phyloP scores from a whole-genome alignment of 148 eudicot genomes.

The Nepenthes gracilis region DNA sequence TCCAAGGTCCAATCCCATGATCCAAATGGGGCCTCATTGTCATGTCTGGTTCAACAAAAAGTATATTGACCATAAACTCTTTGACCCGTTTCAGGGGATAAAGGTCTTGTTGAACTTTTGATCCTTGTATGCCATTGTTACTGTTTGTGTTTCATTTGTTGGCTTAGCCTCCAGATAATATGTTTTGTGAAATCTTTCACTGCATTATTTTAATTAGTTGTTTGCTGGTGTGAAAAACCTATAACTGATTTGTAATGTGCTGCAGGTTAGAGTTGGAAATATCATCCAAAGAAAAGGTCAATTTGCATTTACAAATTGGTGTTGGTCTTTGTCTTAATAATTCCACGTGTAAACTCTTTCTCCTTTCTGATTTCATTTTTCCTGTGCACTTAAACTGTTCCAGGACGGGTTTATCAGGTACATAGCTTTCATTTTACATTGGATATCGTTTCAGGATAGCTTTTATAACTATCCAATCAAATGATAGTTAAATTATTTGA shows the following conservation, averaged over 20 bases:
- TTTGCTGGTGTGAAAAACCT: background rate
- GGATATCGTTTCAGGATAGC: background rate
- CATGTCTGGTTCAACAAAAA: no score
- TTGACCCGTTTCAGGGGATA: no score
- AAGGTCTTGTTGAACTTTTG: no score
- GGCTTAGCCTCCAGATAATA: background rate
- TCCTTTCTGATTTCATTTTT: background rate
- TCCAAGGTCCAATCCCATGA: no score
- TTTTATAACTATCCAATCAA: background rate
- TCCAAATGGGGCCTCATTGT: no score
- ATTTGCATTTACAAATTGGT: background rate
- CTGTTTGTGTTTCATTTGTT: no score
- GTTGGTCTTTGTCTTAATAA: background rate
- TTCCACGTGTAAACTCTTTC: background rate
- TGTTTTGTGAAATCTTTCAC: background rate
- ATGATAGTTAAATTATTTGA: background rate
- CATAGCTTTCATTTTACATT: background rate
- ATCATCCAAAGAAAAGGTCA: conserved; percentile 71
- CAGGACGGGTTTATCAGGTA: conserved; percentile 78
- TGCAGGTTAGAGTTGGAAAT: conserved; percentile 70
- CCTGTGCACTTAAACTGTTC: background rate
- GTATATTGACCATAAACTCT: no score
- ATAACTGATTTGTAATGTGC: conserved; percentile 1
- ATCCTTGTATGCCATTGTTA: no score
- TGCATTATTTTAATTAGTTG: background rate